Percentiles rank a stretch among this genome's conserved stretches.
These are phyloP conservation scores for Wickerhamomyces chambardii DNA, from an alignment of 805 yeast genomes.

Conservation along the genomic window DNA sequence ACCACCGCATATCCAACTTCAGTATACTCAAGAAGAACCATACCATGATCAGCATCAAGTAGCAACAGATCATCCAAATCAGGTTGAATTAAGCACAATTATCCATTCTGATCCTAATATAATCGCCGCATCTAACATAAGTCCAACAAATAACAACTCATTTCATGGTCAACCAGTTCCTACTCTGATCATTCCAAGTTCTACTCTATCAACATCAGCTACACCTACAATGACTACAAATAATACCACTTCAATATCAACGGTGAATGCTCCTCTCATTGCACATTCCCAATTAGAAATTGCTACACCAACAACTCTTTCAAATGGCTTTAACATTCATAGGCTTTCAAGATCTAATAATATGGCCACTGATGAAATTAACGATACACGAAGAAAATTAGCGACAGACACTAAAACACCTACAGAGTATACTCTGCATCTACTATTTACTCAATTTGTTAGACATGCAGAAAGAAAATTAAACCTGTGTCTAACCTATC, in stretches of 20 bases:
- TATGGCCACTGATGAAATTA: conserved; percentile 13
- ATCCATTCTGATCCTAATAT: too few species aligned
- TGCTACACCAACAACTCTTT: not conserved
- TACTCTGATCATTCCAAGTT: not conserved
- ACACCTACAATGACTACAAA: not conserved
- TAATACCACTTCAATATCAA: not conserved
- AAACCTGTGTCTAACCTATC: conserved; percentile 55
- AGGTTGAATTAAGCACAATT: too few species aligned
- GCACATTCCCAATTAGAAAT: too few species aligned
- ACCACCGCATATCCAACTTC: not conserved
- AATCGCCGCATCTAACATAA: too few species aligned
- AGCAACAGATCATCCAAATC: too few species aligned
- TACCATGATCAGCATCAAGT: not conserved
- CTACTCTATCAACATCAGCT: not conserved
- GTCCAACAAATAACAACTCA: not conserved
- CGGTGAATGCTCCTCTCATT: too few species aligned
- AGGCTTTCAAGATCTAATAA: conserved; percentile 10
- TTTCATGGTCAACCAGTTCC: not conserved
- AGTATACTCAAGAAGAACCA: not conserved
- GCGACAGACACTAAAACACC: conserved; percentile 59
- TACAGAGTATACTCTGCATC: conserved; percentile 88
- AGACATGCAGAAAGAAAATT: conserved; percentile 87
- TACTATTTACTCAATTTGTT: conserved; percentile 91
- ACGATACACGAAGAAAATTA: conserved; percentile 23
- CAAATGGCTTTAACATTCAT: not conserved